These are phyloP conservation scores for Starmerella asiatica DNA, from an alignment of 805 yeast species.

Conservation along the genomic window DNA sequence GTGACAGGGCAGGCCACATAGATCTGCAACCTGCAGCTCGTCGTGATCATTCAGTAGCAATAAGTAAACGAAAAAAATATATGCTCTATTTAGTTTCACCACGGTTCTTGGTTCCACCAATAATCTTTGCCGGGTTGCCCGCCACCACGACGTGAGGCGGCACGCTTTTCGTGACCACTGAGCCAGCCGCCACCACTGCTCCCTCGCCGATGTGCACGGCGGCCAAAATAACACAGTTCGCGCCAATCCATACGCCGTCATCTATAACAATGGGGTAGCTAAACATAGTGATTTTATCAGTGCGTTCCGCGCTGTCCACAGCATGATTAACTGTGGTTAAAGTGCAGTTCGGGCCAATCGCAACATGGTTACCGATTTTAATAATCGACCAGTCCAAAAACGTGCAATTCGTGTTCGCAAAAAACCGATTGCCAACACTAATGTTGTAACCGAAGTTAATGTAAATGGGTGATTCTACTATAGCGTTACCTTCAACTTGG, in stretches of 20 bases:
- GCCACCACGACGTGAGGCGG: slow-evolving; percentile 43
- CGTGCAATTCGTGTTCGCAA: slow-evolving; percentile 39
- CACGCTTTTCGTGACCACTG: slow-evolving; percentile 46
- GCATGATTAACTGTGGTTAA: slow-evolving; percentile 55
- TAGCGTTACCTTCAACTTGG: slow-evolving; percentile 29
- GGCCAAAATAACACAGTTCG: slow-evolving; percentile 40
- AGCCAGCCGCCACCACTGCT: slow-evolving; percentile 51
- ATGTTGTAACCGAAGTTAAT: slow-evolving; percentile 58
- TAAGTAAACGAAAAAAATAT: too few relatives aligned
- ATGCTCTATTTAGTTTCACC: too few relatives aligned
- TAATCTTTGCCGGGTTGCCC: slow-evolving; percentile 48
- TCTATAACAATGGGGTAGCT: slow-evolving; percentile 48
- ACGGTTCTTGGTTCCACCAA: slow-evolving; percentile 3
- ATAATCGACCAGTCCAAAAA: slow-evolving; percentile 49
- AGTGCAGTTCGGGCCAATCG: slow-evolving; percentile 50
- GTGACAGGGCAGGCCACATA: too few relatives aligned
- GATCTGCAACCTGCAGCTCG: too few relatives aligned
- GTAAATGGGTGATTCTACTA: slow-evolving; percentile 44
- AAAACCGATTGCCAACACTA: slow-evolving; percentile 43
- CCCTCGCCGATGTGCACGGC: slow-evolving; percentile 54
- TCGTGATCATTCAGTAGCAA: too few relatives aligned
- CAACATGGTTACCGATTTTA: slow-evolving; percentile 43
- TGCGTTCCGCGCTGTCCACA: slow-evolving; percentile 36
- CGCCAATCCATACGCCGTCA: slow-evolving; percentile 56
- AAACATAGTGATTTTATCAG: slow-evolving; percentile 33